These are phyloP conservation scores for Pythium sukuiense DNA, from an alignment of 352 stramenopile genomes.

Conservation along the genomic window DNA sequence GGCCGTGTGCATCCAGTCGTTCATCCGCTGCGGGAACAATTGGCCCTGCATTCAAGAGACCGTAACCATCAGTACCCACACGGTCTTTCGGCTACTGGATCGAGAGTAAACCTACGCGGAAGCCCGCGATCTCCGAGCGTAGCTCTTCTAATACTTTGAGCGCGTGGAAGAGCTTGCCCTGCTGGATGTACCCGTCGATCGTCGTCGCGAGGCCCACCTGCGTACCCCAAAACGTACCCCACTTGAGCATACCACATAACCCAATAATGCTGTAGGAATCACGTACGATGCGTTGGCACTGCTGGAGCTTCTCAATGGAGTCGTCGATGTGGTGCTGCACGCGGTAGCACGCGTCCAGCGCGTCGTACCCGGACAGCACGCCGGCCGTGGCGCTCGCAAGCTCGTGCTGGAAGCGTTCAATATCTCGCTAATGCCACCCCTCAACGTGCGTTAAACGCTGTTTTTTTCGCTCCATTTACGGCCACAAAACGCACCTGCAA, in stretches of 20 bases:
- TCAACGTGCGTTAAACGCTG: no score
- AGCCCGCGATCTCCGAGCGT: slow-evolving; percentile 61
- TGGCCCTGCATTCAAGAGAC: slow-evolving; percentile 41
- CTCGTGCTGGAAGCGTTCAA: slow-evolving; percentile 66
- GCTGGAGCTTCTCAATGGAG: slow-evolving; percentile 77
- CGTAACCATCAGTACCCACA: background rate
- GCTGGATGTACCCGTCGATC: slow-evolving; percentile 66
- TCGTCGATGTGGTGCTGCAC: slow-evolving; percentile 74
- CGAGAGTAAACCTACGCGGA: slow-evolving; percentile 39
- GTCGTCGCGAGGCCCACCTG: slow-evolving; percentile 65
- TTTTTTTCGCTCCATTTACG: no score
- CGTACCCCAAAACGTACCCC: background rate
- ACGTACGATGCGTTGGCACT: slow-evolving; percentile 75
- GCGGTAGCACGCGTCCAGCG: slow-evolving; percentile 51
- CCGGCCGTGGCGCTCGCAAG: slow-evolving; percentile 45
- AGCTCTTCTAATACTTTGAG: slow-evolving; percentile 76
- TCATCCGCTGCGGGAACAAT: slow-evolving; percentile 74
- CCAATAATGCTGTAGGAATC: background rate
- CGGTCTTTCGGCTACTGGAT: background rate
- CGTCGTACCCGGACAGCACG: slow-evolving; percentile 58
- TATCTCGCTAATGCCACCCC: slow-evolving; percentile 39
- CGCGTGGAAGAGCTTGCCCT: slow-evolving; percentile 75
- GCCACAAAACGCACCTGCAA: slow-evolving; percentile 40
- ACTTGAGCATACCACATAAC: background rate
- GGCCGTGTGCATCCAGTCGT: slow-evolving; percentile 74